These are phyloP conservation scores for Aspergillus haitiensis DNA, from an alignment of 495 filamentous ascomycete genomes.

Conservation along the genomic window DNA sequence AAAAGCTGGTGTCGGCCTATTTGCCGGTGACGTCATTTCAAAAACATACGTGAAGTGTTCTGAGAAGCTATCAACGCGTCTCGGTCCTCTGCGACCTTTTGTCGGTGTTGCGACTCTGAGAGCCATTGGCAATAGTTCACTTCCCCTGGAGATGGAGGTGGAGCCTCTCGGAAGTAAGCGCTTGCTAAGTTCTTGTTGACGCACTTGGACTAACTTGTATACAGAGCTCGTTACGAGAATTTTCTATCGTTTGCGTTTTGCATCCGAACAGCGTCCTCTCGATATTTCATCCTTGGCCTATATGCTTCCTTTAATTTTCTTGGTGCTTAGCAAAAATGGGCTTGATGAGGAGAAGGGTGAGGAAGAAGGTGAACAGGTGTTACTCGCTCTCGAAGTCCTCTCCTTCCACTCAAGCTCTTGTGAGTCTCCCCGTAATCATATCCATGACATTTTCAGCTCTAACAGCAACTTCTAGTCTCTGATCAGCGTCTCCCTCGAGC, in stretches of 20 bases:
- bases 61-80: conserved; percentile 68
- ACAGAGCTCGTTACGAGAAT: conserved; percentile 80
- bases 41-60: conserved; percentile 75
- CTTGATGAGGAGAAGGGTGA: conserved; percentile 61
- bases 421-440: conserved; percentile 27
- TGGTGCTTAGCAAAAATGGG: conserved; percentile 74
- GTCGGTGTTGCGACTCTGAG: conserved; percentile 85
- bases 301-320: conserved; percentile 74
- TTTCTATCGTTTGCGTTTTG: conserved; percentile 84
- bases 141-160: conserved; percentile 67
- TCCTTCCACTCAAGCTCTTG: conserved; percentile 80
- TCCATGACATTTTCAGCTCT: not conserved
- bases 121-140: conserved; percentile 66
- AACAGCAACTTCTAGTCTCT: conserved; percentile 39
- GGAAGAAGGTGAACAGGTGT: conserved; percentile 84
- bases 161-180: conserved; percentile 68
- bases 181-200: not conserved
- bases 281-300: conserved; percentile 84
- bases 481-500: conserved; percentile 73
- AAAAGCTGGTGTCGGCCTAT: conserved; percentile 73
- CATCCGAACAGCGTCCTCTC: conserved; percentile 87
- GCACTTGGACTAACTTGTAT: conserved; percentile 11
- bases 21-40: conserved; percentile 78
- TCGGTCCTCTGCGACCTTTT: conserved; percentile 74
- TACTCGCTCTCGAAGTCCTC: conserved; percentile 87